Percentiles rank a stretch among this genome's conserved stretches.
phyloP scores from a whole-genome alignment of 768 basidiomycete genomes.

The Punctularia strigosozonata region DNA sequence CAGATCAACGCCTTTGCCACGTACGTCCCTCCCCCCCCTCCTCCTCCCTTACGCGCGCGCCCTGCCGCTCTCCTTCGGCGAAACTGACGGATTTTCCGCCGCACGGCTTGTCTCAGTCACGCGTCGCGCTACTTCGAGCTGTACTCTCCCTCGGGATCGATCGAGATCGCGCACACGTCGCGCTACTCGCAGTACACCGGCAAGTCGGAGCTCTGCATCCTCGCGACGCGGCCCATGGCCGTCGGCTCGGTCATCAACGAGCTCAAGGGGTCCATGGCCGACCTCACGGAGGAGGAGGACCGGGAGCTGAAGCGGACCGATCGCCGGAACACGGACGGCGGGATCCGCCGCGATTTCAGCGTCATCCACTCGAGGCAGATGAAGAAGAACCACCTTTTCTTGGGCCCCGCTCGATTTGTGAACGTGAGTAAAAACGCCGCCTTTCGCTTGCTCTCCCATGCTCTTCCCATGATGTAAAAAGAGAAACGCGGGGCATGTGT shows the following conservation, averaged over 20 bases:
- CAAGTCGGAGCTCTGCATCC: slow-evolving; percentile 80
- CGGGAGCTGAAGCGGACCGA: slow-evolving; percentile 78
- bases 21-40: slow-evolving; percentile 39
- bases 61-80: slow-evolving; percentile 12
- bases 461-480: too few relatives aligned
- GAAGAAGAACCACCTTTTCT: slow-evolving; percentile 86
- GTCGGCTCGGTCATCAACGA: slow-evolving; percentile 72
- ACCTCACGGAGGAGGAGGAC: slow-evolving; percentile 78
- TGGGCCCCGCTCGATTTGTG: slow-evolving; percentile 87
- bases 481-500: too few relatives aligned
- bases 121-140: slow-evolving; percentile 84
- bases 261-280: slow-evolving; percentile 84
- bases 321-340: slow-evolving; percentile 43
- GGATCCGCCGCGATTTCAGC: slow-evolving; percentile 76
- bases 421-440: slow-evolving; percentile 45
- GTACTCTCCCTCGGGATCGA: slow-evolving; percentile 71
- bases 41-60: slow-evolving; percentile 12
- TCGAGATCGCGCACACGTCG: slow-evolving; percentile 84
- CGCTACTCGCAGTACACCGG: slow-evolving; percentile 81
- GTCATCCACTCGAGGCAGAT: slow-evolving; percentile 86
- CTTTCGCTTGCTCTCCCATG: slow-evolving; percentile 5
- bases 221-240: slow-evolving; percentile 62
- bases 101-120: slow-evolving; percentile 47
- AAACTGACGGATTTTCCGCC: too few relatives aligned
- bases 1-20: slow-evolving; percentile 89